Evolutionary conservation across 2,329 filamentous ascomycete genomes (phyloP), one percentile per base, ranked within the genome.

Genomic region (Mariannaea sp.): DNA sequence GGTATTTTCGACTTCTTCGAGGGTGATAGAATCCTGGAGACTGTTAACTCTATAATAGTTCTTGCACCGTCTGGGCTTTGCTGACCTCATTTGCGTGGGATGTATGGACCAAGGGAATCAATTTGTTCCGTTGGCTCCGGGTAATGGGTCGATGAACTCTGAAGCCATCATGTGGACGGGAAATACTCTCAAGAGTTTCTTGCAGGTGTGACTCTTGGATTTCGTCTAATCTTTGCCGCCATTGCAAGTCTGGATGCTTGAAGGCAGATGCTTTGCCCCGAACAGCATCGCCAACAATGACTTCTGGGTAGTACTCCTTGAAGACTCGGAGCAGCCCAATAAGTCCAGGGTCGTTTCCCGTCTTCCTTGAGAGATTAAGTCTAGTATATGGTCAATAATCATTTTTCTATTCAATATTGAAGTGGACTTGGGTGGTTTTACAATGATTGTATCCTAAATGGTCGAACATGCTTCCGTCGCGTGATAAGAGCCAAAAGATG

Each of bases 251-350:
- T n/a, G 89, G 89, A 66, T 90, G 87, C 78, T 83, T 85, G 69
- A 87, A 87, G 1, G 83, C 77, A 4, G 82, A 81, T 1, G 84
- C 83, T 54, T 81, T 80, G 30, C 83, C 83, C 47, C 78, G 77
- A 24, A 84, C 81, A 4, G 82, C 77, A 58, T 88, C 87, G 17
- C 87, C 89, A 12, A 93, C 81, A 54, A 95, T 90, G 49, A 95
- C 90, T 68, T 96, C 90, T 0, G 91, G 90, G 65, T 93, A 95
- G 71, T 93, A 95, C 68, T 93, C 90, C 68, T 94, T 94, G 75
- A 87, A 95, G n/a, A 93, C 84, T 49, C 88, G 83, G 43, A 95
- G 75, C 14, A 96, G 77, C 3, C 89, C 89, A 30, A 88, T 79
- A 29, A 96, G 75, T 45, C 85, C 81, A 42, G 87, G 87, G 50